A percentile compares a stretch with the other conserved stretches of the same genome.
phyloP scores from a whole-genome alignment of 768 basidiomycete species.

The Psilocybe cyanescens region DNA sequence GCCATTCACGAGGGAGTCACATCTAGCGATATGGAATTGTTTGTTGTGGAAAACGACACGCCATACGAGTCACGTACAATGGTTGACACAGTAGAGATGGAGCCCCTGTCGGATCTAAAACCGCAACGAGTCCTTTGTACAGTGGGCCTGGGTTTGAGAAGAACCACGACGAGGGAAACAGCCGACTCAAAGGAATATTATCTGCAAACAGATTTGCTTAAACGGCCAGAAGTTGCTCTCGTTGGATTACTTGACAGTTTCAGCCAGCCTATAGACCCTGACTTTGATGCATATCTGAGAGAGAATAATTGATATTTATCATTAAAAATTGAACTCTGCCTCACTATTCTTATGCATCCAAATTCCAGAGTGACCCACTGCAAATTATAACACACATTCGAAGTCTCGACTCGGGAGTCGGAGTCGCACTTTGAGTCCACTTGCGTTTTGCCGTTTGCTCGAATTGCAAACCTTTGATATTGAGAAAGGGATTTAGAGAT shows the following conservation, averaged over 20 bases:
- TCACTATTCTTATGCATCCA: too few species aligned
- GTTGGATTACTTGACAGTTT: not conserved
- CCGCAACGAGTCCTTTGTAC: slow-evolving; percentile 4
- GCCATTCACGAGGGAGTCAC: slow-evolving; percentile 5
- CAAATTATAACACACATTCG: too few species aligned
- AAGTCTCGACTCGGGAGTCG: too few species aligned
- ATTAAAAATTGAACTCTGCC: too few species aligned
- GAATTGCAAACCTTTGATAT: too few species aligned
- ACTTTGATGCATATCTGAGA: not conserved
- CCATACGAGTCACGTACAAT: slow-evolving; percentile 4
- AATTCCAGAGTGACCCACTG: too few species aligned
- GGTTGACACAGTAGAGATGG: not conserved
- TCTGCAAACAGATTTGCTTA: not conserved
- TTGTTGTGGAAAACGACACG: not conserved
- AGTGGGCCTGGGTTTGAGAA: slow-evolving; percentile 5
- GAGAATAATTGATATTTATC: too few species aligned
- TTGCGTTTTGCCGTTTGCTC: too few species aligned
- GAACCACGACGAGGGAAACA: not conserved
- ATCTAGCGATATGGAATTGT: slow-evolving; percentile 14
- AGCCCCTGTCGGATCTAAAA: not conserved
- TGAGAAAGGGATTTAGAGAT: too few species aligned
- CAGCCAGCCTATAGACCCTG: not conserved
- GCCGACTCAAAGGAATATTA: not conserved
- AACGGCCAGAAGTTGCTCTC: slow-evolving; percentile 5
- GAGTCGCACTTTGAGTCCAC: too few species aligned